Percentiles rank a stretch among this genome's conserved stretches.
Conservation (phyloP, 129 eudicot species). For the Helichrysum umbraculigerum region DNA sequence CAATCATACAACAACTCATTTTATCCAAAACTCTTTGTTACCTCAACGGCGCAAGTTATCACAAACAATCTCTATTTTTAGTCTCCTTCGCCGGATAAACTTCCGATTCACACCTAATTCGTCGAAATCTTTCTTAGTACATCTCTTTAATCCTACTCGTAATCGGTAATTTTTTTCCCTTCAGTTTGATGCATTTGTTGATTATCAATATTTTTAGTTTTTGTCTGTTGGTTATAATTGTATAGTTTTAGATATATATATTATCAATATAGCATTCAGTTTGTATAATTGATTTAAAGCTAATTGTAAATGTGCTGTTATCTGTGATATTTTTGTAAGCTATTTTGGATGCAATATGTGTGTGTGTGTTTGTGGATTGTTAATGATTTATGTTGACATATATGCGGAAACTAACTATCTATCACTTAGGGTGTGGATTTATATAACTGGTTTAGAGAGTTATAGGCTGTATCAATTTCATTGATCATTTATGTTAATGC, state of each 20-base stretch:
- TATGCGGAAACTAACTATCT: not conserved
- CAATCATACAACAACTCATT: conserved; percentile 16
- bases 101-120: conserved; percentile 16
- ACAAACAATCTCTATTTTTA: not conserved
- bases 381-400: conserved; percentile 1
- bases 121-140: conserved; percentile 23
- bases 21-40: conserved; percentile 34
- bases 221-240: too few relatives aligned
- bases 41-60: conserved; percentile 32
- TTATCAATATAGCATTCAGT: not conserved
- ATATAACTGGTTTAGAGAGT: conserved; percentile 13
- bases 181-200: conserved; percentile 25
- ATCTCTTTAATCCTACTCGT: conserved; percentile 11
- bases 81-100: conserved; percentile 10
- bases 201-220: not conserved
- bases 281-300: not conserved
- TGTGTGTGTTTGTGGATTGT: not conserved
- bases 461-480: not conserved
- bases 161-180: conserved; percentile 18
- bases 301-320: conserved; percentile 6
- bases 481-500: not conserved
- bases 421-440: conserved; percentile 19
- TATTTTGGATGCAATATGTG: conserved; percentile 17
- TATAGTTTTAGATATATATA: too few relatives aligned
- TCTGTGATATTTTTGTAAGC: conserved; percentile 8